These are phyloP conservation scores for Cladosporium velox DNA, from an alignment of 2,329 filamentous ascomycete genomes.

Conservation along the genomic window DNA sequence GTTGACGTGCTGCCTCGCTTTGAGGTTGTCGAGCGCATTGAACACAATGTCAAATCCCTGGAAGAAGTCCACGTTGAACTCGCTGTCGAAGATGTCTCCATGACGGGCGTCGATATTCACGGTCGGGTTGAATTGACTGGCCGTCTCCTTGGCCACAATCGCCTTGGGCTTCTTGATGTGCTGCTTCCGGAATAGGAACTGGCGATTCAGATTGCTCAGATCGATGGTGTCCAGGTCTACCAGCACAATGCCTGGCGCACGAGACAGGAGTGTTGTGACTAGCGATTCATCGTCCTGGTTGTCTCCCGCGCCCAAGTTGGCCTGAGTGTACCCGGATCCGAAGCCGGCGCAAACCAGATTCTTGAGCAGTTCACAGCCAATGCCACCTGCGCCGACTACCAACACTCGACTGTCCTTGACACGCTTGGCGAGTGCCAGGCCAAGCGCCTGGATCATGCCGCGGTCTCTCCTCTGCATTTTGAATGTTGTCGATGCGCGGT, in stretches of 20 bases:
- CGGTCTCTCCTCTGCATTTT: conserved; percentile 51
- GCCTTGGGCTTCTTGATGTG: conserved; percentile 98
- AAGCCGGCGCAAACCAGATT: conserved; percentile 92
- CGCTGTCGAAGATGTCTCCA: conserved; percentile 87
- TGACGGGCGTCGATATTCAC: conserved; percentile 86
- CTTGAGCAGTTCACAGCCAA: conserved; percentile 96
- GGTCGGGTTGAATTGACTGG: conserved; percentile 83
- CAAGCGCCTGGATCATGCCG: conserved; percentile 64
- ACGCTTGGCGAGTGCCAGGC: conserved; percentile 57
- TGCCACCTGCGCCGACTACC: conserved; percentile 94
- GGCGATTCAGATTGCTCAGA: conserved; percentile 93
- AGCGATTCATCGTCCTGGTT: conserved; percentile 9
- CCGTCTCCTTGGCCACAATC: conserved; percentile 88
- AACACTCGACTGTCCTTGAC: conserved; percentile 56
- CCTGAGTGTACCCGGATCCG: conserved; percentile 47
- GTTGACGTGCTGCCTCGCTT: conserved; percentile 92
- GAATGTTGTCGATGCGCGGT: conserved; percentile 17
- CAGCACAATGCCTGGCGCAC: conserved; percentile 71
- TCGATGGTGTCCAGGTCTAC: conserved; percentile 99
- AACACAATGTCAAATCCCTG: conserved; percentile 81
- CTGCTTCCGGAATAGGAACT: conserved; percentile 94
- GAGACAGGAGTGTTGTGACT: conserved; percentile 17
- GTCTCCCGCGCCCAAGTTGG: neutral
- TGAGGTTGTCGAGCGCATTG: conserved; percentile 95
- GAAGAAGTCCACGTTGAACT: conserved; percentile 90